Percentiles rank a stretch among this genome's conserved stretches.
Conservation (phyloP, 139 green algal species). For the Chlorella sorokiniana region DNA sequence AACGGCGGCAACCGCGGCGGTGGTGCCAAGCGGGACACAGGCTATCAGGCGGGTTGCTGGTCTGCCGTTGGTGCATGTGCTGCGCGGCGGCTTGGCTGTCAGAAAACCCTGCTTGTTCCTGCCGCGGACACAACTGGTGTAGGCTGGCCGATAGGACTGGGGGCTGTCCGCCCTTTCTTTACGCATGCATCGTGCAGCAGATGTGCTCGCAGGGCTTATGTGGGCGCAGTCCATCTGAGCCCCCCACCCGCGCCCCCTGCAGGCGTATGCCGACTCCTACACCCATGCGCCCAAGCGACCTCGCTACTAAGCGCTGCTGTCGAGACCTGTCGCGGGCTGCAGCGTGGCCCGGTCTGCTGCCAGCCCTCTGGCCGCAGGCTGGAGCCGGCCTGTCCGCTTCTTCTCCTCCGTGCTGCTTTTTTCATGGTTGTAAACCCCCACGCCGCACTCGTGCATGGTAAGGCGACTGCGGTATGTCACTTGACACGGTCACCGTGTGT, state of each 20-base stretch:
- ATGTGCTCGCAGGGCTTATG: too few species aligned
- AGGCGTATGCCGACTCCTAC: conserved; percentile 3
- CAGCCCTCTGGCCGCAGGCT: neutral
- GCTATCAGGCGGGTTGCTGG: conserved; percentile 5
- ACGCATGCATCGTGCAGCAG: neutral
- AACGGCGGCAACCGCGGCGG: neutral
- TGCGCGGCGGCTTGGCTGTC: neutral
- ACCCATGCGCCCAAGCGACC: conserved; percentile 25
- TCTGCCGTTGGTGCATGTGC: neutral
- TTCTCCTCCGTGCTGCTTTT: too few species aligned
- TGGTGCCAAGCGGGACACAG: conserved; percentile 5
- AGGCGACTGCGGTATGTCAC: too few species aligned
- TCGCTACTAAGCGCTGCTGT: neutral
- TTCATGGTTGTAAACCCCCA: too few species aligned
- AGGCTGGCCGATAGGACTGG: conserved; percentile 30
- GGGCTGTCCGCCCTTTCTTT: neutral
- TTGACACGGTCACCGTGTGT: too few species aligned
- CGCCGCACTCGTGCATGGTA: too few species aligned
- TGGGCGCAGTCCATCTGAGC: too few species aligned
- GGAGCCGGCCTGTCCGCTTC: too few species aligned
- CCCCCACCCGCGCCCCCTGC: too few species aligned
- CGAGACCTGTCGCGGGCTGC: neutral
- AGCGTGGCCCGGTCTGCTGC: neutral
- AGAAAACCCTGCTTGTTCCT: neutral
- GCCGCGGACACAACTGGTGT: neutral